Evolutionary conservation across 2,329 filamentous ascomycete species (phyloP).

Genomic region (Zasmidium cellare): DNA sequence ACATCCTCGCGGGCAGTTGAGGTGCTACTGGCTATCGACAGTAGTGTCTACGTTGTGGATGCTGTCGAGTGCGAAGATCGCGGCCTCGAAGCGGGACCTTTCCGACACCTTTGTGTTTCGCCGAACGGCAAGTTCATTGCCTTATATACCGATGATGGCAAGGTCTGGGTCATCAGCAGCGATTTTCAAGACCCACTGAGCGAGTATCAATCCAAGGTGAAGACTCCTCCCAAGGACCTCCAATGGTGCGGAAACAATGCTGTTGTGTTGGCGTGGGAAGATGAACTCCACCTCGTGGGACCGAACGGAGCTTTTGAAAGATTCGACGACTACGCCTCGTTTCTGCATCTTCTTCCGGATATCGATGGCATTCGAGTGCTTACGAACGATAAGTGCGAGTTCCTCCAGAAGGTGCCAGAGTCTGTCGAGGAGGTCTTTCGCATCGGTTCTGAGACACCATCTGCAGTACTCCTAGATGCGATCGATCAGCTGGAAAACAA

Average conservation of each 20-base stretch:
- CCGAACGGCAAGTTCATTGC: slow-evolving; percentile 87
- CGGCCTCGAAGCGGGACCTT: slow-evolving; percentile 86
- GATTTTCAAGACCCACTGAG: slow-evolving; percentile 92
- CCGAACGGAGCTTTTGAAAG: slow-evolving; percentile 73
- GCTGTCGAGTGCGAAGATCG: slow-evolving; percentile 88
- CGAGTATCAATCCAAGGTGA: slow-evolving; percentile 85
- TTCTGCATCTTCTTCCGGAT: slow-evolving; percentile 86
- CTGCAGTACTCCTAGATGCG: slow-evolving; percentile 90
- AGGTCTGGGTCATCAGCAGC: slow-evolving; percentile 87
- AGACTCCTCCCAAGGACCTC: slow-evolving; percentile 80
- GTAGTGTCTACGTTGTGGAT: slow-evolving; percentile 85
- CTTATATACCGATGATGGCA: slow-evolving; percentile 81
- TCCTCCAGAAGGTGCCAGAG: slow-evolving; percentile 86
- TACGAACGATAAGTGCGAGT: slow-evolving; percentile 94
- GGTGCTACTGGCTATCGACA: slow-evolving; percentile 79
- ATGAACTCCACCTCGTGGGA: slow-evolving; percentile 92
- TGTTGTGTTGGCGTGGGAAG: slow-evolving; percentile 92
- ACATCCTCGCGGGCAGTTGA: slow-evolving; percentile 92
- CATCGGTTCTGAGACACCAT: slow-evolving; percentile 75
- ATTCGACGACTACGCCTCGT: slow-evolving; percentile 76
- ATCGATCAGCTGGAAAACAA: slow-evolving; percentile 88
- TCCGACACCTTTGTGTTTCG: slow-evolving; percentile 85
- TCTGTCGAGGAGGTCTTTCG: slow-evolving; percentile 78
- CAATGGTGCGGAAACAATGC: slow-evolving; percentile 97
- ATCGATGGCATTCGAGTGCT: slow-evolving; percentile 86